Evolutionary conservation across 352 stramenopile species (phyloP).

Genomic region (Albugo laibachii): DNA sequence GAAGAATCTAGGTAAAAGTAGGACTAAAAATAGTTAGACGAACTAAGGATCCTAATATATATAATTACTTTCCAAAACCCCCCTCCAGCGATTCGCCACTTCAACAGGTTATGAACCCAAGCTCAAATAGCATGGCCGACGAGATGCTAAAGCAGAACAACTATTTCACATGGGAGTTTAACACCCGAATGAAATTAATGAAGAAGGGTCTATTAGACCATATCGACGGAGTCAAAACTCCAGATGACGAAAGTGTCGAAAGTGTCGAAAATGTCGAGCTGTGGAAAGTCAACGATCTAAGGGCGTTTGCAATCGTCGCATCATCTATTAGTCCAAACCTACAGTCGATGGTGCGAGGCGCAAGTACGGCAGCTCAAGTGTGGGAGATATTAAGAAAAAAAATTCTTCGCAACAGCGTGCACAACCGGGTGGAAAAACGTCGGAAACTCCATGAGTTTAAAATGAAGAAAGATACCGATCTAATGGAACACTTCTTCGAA

Average conservation of each 20-base stretch:
- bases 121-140: too few species aligned
- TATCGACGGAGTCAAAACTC: too few species aligned
- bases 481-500: conserved; percentile 9
- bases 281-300: conserved; percentile 1
- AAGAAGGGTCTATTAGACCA: neutral
- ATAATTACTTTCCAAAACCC: too few species aligned
- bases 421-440: conserved; percentile 10
- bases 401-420: conserved; percentile 8
- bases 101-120: too few species aligned
- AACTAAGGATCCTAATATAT: too few species aligned
- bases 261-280: neutral
- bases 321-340: neutral
- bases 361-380: neutral
- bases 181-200: neutral
- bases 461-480: neutral
- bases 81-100: too few species aligned
- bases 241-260: conserved; percentile 4
- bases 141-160: too few species aligned
- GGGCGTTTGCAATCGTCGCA: neutral
- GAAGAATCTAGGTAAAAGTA: too few species aligned
- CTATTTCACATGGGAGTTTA: neutral
- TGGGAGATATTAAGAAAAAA: conserved; percentile 7
- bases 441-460: conserved; percentile 9
- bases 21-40: too few species aligned
- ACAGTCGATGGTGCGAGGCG: conserved; percentile 5